Conservation (phyloP, 768 basidiomycete genomes). For the Leccinum disarticulatum region DNA sequence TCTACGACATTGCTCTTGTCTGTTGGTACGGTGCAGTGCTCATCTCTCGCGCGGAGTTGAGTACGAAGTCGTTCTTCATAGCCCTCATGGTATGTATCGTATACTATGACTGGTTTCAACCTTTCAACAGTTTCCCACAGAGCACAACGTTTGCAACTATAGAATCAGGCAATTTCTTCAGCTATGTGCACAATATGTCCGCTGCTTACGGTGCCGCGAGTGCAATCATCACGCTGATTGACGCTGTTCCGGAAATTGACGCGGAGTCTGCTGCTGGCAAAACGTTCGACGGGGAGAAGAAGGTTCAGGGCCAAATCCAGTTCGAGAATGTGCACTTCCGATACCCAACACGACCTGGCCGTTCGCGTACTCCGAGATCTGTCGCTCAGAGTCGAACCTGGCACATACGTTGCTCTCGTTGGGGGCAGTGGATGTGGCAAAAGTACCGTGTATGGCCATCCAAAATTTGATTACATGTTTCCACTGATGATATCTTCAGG, state of each 20-base stretch:
- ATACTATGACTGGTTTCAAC: neutral
- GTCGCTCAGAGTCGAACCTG: constrained; percentile 67
- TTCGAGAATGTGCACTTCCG: constrained; percentile 86
- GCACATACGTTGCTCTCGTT: constrained; percentile 79
- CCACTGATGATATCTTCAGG: constrained; percentile 33
- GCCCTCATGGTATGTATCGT: constrained; percentile 64
- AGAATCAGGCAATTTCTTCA: constrained; percentile 84
- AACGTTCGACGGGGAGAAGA: constrained; percentile 37
- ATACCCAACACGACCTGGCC: constrained; percentile 81
- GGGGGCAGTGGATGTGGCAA: constrained; percentile 83
- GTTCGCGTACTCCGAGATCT: constrained; percentile 82
- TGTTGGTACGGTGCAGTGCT: constrained; percentile 77
- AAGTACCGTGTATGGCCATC: constrained; percentile 67
- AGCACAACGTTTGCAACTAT: constrained; percentile 76
- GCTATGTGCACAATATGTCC: constrained; percentile 86
- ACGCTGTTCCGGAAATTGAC: constrained; percentile 76
- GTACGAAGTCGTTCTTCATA: constrained; percentile 72
- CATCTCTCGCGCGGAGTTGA: constrained; percentile 41
- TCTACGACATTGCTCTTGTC: constrained; percentile 81
- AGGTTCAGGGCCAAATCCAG: constrained; percentile 60
- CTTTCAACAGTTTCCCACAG: constrained; percentile 34
- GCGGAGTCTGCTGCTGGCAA: constrained; percentile 71
- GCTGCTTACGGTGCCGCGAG: constrained; percentile 78
- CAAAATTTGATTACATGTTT: neutral
- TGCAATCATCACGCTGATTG: constrained; percentile 73